Conservation (phyloP, 2,329 filamentous ascomycete genomes). For the Blumeria graminis region DNA sequence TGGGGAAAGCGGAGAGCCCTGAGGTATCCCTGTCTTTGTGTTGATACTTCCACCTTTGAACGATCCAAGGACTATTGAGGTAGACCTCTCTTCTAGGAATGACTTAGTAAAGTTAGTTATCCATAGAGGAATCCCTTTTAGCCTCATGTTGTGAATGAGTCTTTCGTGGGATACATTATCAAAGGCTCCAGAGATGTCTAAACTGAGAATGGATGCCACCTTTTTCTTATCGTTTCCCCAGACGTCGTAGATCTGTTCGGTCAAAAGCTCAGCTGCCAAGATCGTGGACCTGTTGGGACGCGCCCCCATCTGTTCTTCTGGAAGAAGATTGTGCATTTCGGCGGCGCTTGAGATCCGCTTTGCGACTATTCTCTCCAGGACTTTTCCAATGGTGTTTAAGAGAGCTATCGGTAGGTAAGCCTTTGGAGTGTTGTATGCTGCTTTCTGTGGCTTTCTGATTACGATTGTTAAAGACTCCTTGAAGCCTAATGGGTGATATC, state of each 20-base stretch:
- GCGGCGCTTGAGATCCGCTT: neutral
- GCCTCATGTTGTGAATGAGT: neutral
- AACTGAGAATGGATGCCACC: neutral
- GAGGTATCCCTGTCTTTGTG: too few species aligned
- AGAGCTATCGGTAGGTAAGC: neutral
- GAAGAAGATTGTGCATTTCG: neutral
- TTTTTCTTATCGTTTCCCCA: neutral
- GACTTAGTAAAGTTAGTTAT: neutral
- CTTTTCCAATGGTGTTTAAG: neutral
- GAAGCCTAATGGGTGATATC: neutral
- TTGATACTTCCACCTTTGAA: neutral
- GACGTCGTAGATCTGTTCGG: neutral
- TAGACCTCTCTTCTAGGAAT: neutral
- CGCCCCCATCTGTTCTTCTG: neutral
- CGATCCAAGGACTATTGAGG: neutral
- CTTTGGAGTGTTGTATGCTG: neutral
- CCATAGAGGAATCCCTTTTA: neutral
- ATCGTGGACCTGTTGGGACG: neutral
- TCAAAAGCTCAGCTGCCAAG: neutral
- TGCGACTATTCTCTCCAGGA: neutral
- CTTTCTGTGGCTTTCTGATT: neutral
- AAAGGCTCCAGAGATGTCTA: neutral
- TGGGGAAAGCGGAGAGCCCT: neutral
- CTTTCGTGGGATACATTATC: neutral
- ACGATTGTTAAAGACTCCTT: neutral